These are phyloP conservation scores for Sanguinoderma infundibulare DNA, from an alignment of 1,284 basidiomycete species.

Conservation along the genomic window DNA sequence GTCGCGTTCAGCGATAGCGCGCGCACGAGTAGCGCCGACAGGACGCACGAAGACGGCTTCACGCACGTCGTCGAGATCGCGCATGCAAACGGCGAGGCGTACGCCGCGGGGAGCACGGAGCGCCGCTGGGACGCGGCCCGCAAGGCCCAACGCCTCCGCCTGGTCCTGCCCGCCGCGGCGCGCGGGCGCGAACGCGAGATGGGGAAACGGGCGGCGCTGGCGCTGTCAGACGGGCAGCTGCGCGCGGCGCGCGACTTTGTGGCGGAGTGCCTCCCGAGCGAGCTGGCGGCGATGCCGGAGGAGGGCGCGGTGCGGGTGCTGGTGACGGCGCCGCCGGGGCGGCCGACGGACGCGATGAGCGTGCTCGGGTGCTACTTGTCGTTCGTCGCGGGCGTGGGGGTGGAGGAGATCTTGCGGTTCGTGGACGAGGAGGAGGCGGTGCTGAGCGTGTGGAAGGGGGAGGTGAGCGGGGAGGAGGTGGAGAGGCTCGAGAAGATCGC, in stretches of 20 bases:
- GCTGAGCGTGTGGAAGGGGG: slow-evolving; percentile 36
- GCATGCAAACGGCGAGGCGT: slow-evolving; percentile 11
- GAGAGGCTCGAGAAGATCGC: slow-evolving; percentile 32
- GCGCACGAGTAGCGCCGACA: neutral
- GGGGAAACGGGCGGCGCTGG: slow-evolving; percentile 26
- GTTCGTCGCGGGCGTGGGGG: slow-evolving; percentile 27
- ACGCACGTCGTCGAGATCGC: slow-evolving; percentile 35
- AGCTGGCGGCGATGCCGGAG: slow-evolving; percentile 12
- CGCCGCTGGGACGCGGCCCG: slow-evolving; percentile 17
- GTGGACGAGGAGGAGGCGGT: slow-evolving; percentile 34
- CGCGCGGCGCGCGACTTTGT: slow-evolving; percentile 36
- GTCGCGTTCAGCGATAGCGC: slow-evolving; percentile 25
- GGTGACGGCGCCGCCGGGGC: slow-evolving; percentile 29
- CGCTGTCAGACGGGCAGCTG: slow-evolving; percentile 33
- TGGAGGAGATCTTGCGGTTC: slow-evolving; percentile 28
- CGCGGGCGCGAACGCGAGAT: no score
- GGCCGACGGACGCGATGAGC: slow-evolving; percentile 34
- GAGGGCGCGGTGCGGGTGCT: slow-evolving; percentile 28
- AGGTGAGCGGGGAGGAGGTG: slow-evolving; percentile 35
- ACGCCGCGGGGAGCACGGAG: slow-evolving; percentile 14
- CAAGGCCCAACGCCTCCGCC: slow-evolving; percentile 28
- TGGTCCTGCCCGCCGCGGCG: slow-evolving; percentile 5
- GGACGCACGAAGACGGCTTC: slow-evolving; percentile 25
- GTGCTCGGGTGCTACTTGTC: slow-evolving; percentile 34
- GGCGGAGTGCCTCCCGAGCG: slow-evolving; percentile 29